A percentile compares a stretch with the other conserved stretches of the same genome.
Evolutionary conservation across 805 yeast species (phyloP).

Genomic region (Candida nonsorbophila): DNA sequence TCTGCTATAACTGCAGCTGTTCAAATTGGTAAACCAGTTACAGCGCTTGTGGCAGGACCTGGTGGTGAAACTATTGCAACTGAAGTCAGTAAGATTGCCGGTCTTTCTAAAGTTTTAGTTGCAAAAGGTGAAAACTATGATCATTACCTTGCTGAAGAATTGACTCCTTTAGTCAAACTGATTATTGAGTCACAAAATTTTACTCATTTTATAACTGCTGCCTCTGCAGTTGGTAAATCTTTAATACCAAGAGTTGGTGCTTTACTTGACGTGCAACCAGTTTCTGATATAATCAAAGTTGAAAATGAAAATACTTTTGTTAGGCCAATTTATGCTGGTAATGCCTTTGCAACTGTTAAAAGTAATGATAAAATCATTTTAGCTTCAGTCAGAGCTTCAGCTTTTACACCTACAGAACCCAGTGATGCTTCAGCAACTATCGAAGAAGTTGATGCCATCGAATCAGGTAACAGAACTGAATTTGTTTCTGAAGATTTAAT

Average conservation of each 20-base stretch:
- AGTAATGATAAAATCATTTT: constrained; percentile 61
- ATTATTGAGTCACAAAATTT: constrained; percentile 39
- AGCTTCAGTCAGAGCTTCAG: constrained; percentile 78
- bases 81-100: constrained; percentile 48
- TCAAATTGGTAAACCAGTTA: constrained; percentile 69
- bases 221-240: constrained; percentile 85
- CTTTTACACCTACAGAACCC: constrained; percentile 45
- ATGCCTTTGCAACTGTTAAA: constrained; percentile 79
- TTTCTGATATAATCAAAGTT: constrained; percentile 74
- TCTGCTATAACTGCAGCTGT: constrained; percentile 75
- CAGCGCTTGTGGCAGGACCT: constrained; percentile 71
- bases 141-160: constrained; percentile 73
- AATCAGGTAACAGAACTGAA: constrained; percentile 38
- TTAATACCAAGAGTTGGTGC: constrained; percentile 86
- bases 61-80: constrained; percentile 44
- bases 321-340: constrained; percentile 96
- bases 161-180: constrained; percentile 60
- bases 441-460: constrained; percentile 39
- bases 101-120: constrained; percentile 50
- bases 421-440: constrained; percentile 39
- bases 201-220: constrained; percentile 74
- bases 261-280: constrained; percentile 76
- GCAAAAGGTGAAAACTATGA: constrained; percentile 57
- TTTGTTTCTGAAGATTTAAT: constrained; percentile 76
- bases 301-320: constrained; percentile 66